phyloP scores from a whole-genome alignment of 192 early-diverging fungal genomes.

The Coemansia sp. region DNA sequence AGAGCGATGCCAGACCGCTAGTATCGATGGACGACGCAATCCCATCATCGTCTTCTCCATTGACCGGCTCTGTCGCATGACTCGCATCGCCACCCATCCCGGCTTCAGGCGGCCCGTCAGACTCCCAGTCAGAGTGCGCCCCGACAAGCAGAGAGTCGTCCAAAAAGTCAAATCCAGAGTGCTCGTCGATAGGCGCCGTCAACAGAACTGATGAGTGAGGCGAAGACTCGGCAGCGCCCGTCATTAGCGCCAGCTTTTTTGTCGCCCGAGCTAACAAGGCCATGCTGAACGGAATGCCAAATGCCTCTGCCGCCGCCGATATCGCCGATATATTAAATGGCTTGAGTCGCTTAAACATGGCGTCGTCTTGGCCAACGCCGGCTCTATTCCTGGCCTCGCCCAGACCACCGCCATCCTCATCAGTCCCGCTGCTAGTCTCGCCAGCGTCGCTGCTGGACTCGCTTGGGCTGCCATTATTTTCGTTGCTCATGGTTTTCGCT shows the following conservation, averaged over 20 bases:
- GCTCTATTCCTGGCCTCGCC: background rate
- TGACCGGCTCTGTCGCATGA: background rate
- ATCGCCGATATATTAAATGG: slow-evolving; percentile 56
- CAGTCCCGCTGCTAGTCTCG: background rate
- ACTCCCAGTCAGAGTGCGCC: slow-evolving; percentile 17
- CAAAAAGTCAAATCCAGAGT: background rate
- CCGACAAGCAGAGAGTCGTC: slow-evolving; percentile 5
- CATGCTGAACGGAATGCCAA: slow-evolving; percentile 54
- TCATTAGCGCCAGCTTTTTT: slow-evolving; percentile 13
- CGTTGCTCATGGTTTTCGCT: slow-evolving; percentile 29
- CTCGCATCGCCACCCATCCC: background rate
- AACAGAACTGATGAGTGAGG: slow-evolving; percentile 20
- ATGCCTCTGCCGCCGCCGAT: slow-evolving; percentile 54
- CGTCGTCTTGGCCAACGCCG: background rate
- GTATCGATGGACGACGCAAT: slow-evolving; percentile 51
- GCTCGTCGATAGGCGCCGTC: slow-evolving; percentile 10
- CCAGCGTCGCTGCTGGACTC: slow-evolving; percentile 3
- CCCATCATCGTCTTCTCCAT: background rate
- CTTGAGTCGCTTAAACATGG: slow-evolving; percentile 30
- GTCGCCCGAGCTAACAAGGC: slow-evolving; percentile 28
- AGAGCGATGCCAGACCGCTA: slow-evolving; percentile 46
- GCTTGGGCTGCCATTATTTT: slow-evolving; percentile 13
- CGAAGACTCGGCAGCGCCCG: background rate
- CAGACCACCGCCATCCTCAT: background rate
- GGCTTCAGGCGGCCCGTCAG: slow-evolving; percentile 7